Base-by-base conservation (phyloP, 2,329 filamentous ascomycete genomes). In the Chaetomium sp. region DNA sequence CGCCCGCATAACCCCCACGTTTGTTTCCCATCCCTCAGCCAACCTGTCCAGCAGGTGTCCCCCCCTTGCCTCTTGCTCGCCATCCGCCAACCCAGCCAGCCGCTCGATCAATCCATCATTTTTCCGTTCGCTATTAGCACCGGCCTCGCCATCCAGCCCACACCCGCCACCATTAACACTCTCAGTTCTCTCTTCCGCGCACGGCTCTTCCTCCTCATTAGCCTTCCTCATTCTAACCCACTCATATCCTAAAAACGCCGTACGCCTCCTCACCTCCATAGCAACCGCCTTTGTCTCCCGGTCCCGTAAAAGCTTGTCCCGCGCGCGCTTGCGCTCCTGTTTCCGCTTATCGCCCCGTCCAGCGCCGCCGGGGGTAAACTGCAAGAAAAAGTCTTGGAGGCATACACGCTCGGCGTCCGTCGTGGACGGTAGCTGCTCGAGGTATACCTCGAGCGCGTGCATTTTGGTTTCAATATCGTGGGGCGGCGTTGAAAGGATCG, bases 181-280 rank as follows among this genome's bases (percentile, higher is more conserved):
- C 32, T 9, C 42, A 11, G 34, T 12, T 33, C 41, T 46, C 32
- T 43, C 50, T 10, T 44, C 49, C 27, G 19, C 14, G 19, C 35
- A 33, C 32, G 9, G 37, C 12, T 40, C 19, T 33, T 47, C 51
- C 19, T 44, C 51, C 10, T 45, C 40, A 3, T 48, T 49, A 12
- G 6, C 37, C 33, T 34, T 14, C 52, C 48, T 45, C 54, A 76
- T 76, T 47, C 84, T 76, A 10, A 84, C 81, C 77, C 94, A 97
- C 1, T 88, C 89, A 68, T 99, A 99, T 0, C 92, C 92, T 59
- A 95, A 72, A 70, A 97, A 97, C 0, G 90, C 91, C 33, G 82
- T 87, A 68, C 80, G 81, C 71, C 92, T 95, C 57, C 94, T 81
- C 61, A 94, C 79, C 62, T 89, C 84, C 70, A 97, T 74, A n/a